Percentiles rank a stretch among this genome's conserved stretches.
Conservation (phyloP, 768 basidiomycete species). For the Daedaleopsis sinensis region DNA sequence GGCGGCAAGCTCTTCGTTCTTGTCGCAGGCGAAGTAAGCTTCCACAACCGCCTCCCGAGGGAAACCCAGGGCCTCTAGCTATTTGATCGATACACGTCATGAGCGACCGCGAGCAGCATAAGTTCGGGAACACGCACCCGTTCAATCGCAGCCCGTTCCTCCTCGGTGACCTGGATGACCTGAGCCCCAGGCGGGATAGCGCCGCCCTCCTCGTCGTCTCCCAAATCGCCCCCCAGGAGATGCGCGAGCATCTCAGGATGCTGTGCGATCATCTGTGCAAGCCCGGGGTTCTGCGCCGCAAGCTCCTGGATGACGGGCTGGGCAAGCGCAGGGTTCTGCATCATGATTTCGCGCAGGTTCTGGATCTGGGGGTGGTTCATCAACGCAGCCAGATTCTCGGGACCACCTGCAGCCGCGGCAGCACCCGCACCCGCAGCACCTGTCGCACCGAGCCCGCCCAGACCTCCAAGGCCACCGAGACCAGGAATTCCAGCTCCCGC, state of each 20-base stretch:
- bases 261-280: slow-evolving; percentile 66
- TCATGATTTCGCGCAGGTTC: slow-evolving; percentile 72
- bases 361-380: slow-evolving; percentile 66
- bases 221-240: slow-evolving; percentile 56
- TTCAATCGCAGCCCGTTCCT: slow-evolving; percentile 88
- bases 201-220: slow-evolving; percentile 44
- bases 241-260: slow-evolving; percentile 75
- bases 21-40: slow-evolving; percentile 94
- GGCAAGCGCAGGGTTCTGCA: slow-evolving; percentile 74
- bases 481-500: slow-evolving; percentile 34
- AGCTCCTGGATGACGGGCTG: slow-evolving; percentile 88
- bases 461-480: slow-evolving; percentile 5
- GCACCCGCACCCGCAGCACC: slow-evolving; percentile 35
- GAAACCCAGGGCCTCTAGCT: slow-evolving; percentile 92
- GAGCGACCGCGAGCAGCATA: slow-evolving; percentile 1
- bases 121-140: slow-evolving; percentile 57
- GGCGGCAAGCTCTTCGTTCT: slow-evolving; percentile 95
- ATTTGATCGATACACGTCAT: neutral
- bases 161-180: slow-evolving; percentile 77
- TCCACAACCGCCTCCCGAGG: slow-evolving; percentile 78
- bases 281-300: slow-evolving; percentile 67
- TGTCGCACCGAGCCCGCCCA: slow-evolving; percentile 20
- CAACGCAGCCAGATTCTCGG: slow-evolving; percentile 53
- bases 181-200: slow-evolving; percentile 52
- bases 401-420: slow-evolving; percentile 42